These are phyloP conservation scores for Psilocybe azurescens DNA, from an alignment of 768 basidiomycete genomes.

Conservation along the genomic window DNA sequence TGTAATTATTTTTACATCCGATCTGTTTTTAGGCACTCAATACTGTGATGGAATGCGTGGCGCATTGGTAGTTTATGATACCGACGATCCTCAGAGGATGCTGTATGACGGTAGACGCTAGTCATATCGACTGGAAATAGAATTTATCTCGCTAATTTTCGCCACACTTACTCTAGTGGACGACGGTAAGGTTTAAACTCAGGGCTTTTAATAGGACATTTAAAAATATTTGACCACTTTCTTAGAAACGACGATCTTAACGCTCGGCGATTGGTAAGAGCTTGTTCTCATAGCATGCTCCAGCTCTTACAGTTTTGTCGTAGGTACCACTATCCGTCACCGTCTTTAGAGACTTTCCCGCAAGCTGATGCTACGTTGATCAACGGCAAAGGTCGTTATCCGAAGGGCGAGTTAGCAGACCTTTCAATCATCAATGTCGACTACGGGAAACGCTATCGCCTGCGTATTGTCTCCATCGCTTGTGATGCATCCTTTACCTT, in stretches of 20 bases:
- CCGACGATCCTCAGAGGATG: slow-evolving; percentile 25
- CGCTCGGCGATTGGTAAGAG: slow-evolving; percentile 36
- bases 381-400: slow-evolving; percentile 55
- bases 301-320: slow-evolving; percentile 29
- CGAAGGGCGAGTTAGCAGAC: slow-evolving; percentile 39
- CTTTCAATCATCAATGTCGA: slow-evolving; percentile 52
- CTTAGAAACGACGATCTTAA: slow-evolving; percentile 37
- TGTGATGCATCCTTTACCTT: slow-evolving; percentile 52
- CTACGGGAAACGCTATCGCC: slow-evolving; percentile 50
- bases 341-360: slow-evolving; percentile 22
- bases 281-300: background rate
- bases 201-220: background rate
- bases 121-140: background rate
- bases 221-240: background rate
- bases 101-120: slow-evolving; percentile 16
- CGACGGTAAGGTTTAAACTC: slow-evolving; percentile 35
- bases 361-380: slow-evolving; percentile 49
- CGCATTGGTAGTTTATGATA: slow-evolving; percentile 25
- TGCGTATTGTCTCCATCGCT: slow-evolving; percentile 56
- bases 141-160: background rate
- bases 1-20: background rate
- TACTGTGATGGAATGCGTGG: slow-evolving; percentile 63
- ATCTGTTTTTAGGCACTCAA: slow-evolving; percentile 38
- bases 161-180: slow-evolving; percentile 27
- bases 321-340: slow-evolving; percentile 38